These are phyloP conservation scores for Aegilops speltoides DNA, from an alignment of 176 grass and related monocot genomes.

Conservation along the genomic window DNA sequence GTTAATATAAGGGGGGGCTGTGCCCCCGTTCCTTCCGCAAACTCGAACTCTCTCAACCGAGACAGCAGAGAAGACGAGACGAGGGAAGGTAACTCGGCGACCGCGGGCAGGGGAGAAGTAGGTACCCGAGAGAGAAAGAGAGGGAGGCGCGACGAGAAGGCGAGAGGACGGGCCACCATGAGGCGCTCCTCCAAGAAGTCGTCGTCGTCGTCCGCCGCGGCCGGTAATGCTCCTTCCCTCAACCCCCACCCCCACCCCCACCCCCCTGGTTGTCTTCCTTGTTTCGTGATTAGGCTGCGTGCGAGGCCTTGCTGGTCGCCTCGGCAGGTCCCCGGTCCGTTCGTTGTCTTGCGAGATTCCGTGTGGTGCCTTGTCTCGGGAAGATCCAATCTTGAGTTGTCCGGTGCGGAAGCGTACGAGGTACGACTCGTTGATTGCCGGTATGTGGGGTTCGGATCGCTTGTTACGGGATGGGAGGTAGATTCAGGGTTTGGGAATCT, in stretches of 20 bases:
- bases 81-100: constrained; percentile 13
- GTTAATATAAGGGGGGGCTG: constrained; percentile 33
- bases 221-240: constrained; percentile 35
- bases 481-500: constrained; percentile 2
- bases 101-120: not conserved
- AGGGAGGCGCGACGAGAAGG: constrained; percentile 1
- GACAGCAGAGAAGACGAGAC: constrained; percentile 1
- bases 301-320: not conserved
- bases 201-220: constrained; percentile 40
- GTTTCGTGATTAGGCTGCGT: constrained; percentile 5
- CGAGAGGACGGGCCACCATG: constrained; percentile 28
- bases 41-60: constrained; percentile 29
- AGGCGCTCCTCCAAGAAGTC: constrained; percentile 58
- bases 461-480: not conserved
- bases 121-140: not conserved
- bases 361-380: not conserved
- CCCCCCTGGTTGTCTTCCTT: not conserved
- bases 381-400: constrained; percentile 48
- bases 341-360: constrained; percentile 17
- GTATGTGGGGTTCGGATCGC: constrained; percentile 8
- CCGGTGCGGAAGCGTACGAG: not conserved
- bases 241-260: constrained; percentile 8
- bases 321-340: not conserved
- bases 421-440: not conserved
- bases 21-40: constrained; percentile 2